These are phyloP conservation scores for Carex sylvatica DNA, from an alignment of 202 grass and related monocot genomes.

Conservation along the genomic window DNA sequence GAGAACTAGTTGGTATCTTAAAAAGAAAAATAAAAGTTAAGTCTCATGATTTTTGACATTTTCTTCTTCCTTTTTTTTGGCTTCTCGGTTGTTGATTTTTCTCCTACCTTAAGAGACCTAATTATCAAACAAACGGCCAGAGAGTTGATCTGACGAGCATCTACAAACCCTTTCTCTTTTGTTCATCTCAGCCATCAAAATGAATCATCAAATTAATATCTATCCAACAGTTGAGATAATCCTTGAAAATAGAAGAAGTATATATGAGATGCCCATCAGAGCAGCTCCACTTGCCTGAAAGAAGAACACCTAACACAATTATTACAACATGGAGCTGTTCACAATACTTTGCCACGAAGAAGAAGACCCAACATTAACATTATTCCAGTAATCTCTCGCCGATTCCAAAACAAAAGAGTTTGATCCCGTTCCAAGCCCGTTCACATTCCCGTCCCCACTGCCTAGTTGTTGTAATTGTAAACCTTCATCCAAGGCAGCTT, in stretches of 20 bases:
- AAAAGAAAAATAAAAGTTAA: slow-evolving; percentile 12
- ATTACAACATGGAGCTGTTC: slow-evolving; percentile 38
- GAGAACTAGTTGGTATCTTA: slow-evolving; percentile 15
- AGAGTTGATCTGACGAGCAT: slow-evolving; percentile 27
- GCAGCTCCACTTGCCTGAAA: slow-evolving; percentile 15
- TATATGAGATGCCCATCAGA: slow-evolving; percentile 14
- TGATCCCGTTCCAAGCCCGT: neutral
- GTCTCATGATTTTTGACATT: slow-evolving; percentile 15
- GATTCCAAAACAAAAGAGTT: slow-evolving; percentile 14
- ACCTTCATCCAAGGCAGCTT: slow-evolving; percentile 13
- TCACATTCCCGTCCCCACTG: neutral
- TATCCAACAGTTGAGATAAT: neutral
- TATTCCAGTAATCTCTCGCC: slow-evolving; percentile 24
- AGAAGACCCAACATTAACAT: slow-evolving; percentile 2
- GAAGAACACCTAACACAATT: neutral
- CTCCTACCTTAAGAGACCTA: slow-evolving; percentile 8
- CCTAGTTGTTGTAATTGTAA: slow-evolving; percentile 17
- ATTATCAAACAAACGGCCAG: slow-evolving; percentile 8
- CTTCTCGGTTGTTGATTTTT: slow-evolving; percentile 6
- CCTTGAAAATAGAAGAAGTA: neutral
- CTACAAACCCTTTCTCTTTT: neutral
- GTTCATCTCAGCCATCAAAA: slow-evolving; percentile 18
- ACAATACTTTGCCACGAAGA: slow-evolving; percentile 31
- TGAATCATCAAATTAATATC: neutral
- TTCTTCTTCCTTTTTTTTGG: neutral